Evolutionary conservation across 495 filamentous ascomycete genomes (phyloP), one percentile per base, ranked within the genome.

Genomic region (Clohesyomyces aquaticus): DNA sequence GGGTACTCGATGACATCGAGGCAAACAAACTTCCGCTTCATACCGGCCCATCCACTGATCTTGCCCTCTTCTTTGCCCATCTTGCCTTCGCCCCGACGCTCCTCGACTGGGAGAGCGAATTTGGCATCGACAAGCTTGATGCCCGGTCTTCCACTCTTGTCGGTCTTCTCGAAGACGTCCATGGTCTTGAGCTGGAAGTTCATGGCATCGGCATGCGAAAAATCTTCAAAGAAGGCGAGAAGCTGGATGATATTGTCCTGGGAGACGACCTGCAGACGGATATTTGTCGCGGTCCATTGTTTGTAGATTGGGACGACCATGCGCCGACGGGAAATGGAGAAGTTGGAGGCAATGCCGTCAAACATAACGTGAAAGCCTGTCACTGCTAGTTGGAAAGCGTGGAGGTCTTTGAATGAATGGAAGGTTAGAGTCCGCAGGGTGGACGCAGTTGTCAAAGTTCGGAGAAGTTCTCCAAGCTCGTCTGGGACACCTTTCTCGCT

Each of bases 221-320:
- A 96, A 52, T 90, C 87, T 51, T 87, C 81, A 71, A 96, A 91
- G 77, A 94, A 96, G 26, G 86, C 91, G 8, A 93, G 74, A 18
- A 96, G 75, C 68, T 95, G 90, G 2, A 85, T 74, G 27, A 85
- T 80, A 71, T 84, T 89, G 43, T 89, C 87, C 48, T 87, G 87
- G 56, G 83, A 80, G 22, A 96, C 83, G 38, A 96, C 77, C 73
- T 96, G 92, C 22, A 96, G 77, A 16, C 92, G 84, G 12, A 89
- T 87, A 29, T 78, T 76, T 11, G 78, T 83, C 1, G 91, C 88
- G 69, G 93, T 90, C 90, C 90, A 93, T 72, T 90, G 91, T 77
- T 96, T 95, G 75, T 92, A 86, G 51, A 93, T 90, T 0, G 90
- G 90, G n/a, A 93, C 89, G 22, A 94, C 87, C 83, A 88, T 91